Evolutionary conservation across 805 yeast species (phyloP).

Genomic region (Nakazawaea sp.): DNA sequence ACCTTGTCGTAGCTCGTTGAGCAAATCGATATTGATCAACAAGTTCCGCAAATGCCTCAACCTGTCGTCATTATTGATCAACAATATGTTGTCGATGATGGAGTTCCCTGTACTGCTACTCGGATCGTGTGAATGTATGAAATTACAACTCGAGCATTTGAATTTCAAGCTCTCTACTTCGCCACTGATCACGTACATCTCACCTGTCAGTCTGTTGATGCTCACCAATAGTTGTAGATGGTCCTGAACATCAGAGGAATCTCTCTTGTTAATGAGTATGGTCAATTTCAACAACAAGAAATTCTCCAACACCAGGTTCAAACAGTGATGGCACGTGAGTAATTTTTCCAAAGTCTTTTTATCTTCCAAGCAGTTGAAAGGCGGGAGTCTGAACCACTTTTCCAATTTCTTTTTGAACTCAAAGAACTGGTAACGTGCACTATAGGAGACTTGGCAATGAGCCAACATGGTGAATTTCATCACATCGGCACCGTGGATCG

Average conservation of each 20-base stretch:
- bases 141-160: conserved; percentile 5
- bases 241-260: conserved; percentile 12
- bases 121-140: neutral
- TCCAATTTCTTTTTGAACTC: conserved; percentile 22
- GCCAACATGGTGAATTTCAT: conserved; percentile 13
- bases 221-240: conserved; percentile 19
- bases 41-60: neutral
- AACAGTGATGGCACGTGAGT: conserved; percentile 22
- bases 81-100: conserved; percentile 6
- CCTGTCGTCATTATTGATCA: neutral
- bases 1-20: neutral
- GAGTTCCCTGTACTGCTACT: conserved; percentile 4
- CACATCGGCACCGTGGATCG: conserved; percentile 20
- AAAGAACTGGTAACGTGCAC: conserved; percentile 18
- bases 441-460: conserved; percentile 14
- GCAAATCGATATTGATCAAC: conserved; percentile 1
- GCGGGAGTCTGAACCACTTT: conserved; percentile 30
- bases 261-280: conserved; percentile 22
- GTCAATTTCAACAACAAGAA: conserved; percentile 22
- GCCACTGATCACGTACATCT: conserved; percentile 23
- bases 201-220: conserved; percentile 27
- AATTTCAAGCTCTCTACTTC: conserved; percentile 19
- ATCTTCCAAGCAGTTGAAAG: conserved; percentile 24
- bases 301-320: conserved; percentile 20
- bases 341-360: conserved; percentile 25